Conservation (phyloP, 495 filamentous ascomycete genomes). For the Acidomyces sp. region DNA sequence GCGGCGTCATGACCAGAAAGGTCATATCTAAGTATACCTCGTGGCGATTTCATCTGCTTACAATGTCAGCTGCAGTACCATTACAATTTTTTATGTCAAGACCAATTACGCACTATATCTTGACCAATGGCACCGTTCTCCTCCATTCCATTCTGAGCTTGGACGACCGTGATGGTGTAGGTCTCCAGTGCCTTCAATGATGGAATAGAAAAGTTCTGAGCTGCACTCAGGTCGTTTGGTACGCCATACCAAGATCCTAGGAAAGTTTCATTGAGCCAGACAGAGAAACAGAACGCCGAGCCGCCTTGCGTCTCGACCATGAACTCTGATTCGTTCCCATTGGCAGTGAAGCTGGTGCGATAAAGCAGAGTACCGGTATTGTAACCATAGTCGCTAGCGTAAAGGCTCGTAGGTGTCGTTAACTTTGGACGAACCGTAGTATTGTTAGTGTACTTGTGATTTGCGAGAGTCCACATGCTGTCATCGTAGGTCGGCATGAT, state of each 20-base stretch:
- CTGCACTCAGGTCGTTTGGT: no score
- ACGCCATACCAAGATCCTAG: constrained; percentile 36
- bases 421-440: constrained; percentile 38
- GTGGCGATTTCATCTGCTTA: constrained; percentile 62
- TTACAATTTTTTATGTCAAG: no score
- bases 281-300: constrained; percentile 27
- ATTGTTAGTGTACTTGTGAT: constrained; percentile 46
- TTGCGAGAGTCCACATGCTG: constrained; percentile 47
- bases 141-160: constrained; percentile 62
- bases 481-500: constrained; percentile 52
- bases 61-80: no score
- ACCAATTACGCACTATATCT: no score
- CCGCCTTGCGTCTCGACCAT: constrained; percentile 51
- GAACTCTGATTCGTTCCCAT: constrained; percentile 45
- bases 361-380: constrained; percentile 55
- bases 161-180: constrained; percentile 54
- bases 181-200: constrained; percentile 35
- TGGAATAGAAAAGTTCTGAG: no score
- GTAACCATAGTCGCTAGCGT: constrained; percentile 62
- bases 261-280: constrained; percentile 26
- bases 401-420: constrained; percentile 50
- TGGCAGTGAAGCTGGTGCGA: constrained; percentile 58
- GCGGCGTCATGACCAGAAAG: constrained; percentile 35
- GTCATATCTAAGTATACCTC: constrained; percentile 52
- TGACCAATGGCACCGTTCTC: constrained; percentile 52